Evolutionary conservation across 257 asterid species (phyloP).

Genomic region (Solanum pennellii): DNA sequence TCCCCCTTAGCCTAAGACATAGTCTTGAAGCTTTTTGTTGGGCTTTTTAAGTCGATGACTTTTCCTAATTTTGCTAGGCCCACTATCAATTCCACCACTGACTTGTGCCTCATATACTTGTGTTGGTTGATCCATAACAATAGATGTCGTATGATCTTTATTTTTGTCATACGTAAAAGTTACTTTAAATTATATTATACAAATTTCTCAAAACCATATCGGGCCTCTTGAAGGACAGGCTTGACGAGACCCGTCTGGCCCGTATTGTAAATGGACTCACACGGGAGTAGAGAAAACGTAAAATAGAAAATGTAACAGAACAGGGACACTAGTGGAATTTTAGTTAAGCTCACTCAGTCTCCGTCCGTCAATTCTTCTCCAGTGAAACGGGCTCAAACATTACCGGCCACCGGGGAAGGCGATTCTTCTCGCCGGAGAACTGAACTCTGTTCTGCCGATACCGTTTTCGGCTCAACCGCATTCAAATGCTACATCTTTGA

Average conservation of each 20-base stretch:
- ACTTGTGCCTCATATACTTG: no score
- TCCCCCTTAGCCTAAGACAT: no score
- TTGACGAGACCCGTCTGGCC: neutral
- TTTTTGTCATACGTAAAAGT: no score
- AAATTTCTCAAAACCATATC: neutral
- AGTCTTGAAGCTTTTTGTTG: no score
- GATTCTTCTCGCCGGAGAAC: neutral
- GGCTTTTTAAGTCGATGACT: no score
- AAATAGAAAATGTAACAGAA: neutral
- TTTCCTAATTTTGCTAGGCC: no score
- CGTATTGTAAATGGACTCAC: neutral
- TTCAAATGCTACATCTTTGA: neutral
- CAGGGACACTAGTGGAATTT: conserved; percentile 9
- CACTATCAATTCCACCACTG: no score
- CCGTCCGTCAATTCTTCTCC: conserved; percentile 12
- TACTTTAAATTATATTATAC: no score
- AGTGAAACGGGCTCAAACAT: conserved; percentile 9
- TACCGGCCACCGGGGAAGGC: neutral
- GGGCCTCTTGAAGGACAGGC: neutral
- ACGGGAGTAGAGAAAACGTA: neutral
- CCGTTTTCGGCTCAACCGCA: neutral
- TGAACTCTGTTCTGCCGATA: neutral
- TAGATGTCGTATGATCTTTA: no score
- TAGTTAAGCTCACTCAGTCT: neutral
- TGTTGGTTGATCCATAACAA: no score